phyloP scores from a whole-genome alignment of 139 green algal genomes.

The Tetraselmis chui region DNA sequence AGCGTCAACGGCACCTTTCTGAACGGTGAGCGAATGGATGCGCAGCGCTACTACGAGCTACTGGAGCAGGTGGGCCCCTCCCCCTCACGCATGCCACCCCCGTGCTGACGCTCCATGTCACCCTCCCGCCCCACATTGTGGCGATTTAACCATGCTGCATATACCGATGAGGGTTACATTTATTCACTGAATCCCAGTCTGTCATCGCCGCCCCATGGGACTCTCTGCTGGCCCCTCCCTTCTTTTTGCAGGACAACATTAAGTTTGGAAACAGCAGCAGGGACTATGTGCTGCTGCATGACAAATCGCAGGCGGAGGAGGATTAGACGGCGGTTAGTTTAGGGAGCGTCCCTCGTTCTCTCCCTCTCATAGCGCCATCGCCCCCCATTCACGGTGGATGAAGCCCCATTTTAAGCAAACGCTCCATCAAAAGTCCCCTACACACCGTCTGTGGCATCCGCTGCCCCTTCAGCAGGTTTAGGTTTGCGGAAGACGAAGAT shows the following conservation, averaged over 20 bases:
- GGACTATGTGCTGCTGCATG: constrained; percentile 91
- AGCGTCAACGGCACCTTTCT: constrained; percentile 90
- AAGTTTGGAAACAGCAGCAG: constrained; percentile 78
- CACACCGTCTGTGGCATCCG: not conserved
- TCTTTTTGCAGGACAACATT: constrained; percentile 64
- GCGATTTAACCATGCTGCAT: too few species aligned
- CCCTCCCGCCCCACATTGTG: too few species aligned
- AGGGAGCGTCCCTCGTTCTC: too few species aligned
- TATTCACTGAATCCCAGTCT: not conserved
- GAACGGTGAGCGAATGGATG: constrained; percentile 78
- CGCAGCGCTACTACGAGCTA: constrained; percentile 81
- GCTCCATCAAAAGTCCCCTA: too few species aligned
- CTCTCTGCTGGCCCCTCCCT: not conserved
- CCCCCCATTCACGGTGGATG: too few species aligned
- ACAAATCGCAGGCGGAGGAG: constrained; percentile 19
- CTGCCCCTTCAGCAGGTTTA: not conserved
- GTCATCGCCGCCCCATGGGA: not conserved
- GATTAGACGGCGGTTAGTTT: not conserved
- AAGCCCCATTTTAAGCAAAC: too few species aligned
- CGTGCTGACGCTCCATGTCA: not conserved
- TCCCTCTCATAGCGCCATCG: too few species aligned
- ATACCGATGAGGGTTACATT: not conserved
- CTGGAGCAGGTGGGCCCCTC: constrained; percentile 48
- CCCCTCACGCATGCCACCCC: not conserved
- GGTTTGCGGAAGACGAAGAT: not conserved